Conservation (phyloP, 345 rosid species). For the Microthlaspi erraticum region DNA sequence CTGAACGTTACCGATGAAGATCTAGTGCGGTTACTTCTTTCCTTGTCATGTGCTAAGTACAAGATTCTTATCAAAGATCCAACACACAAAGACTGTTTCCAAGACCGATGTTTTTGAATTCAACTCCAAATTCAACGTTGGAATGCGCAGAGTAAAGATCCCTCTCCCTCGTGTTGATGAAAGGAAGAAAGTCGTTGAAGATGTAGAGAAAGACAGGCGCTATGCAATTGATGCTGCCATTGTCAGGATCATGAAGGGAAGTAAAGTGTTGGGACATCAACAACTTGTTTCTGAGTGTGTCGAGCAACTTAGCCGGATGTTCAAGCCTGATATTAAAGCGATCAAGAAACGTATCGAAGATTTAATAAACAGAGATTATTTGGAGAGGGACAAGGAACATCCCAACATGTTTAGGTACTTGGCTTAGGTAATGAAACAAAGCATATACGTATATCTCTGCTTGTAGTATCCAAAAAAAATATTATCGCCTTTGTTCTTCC, state of each 20-base stretch:
- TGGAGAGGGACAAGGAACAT: conserved; percentile 89
- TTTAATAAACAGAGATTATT: conserved; percentile 75
- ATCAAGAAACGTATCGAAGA: conserved; percentile 93
- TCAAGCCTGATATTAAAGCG: conserved; percentile 94
- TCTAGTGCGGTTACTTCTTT: conserved; percentile 82
- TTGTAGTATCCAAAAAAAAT: too few species aligned
- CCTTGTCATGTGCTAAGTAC: conserved; percentile 78
- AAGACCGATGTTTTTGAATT: conserved; percentile 65
- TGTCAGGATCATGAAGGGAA: conserved; percentile 93
- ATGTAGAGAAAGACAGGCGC: conserved; percentile 83
- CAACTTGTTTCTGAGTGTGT: too few species aligned
- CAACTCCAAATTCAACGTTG: conserved; percentile 77
- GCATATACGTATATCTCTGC: too few species aligned
- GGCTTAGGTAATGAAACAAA: conserved; percentile 47
- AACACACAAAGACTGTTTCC: conserved; percentile 56
- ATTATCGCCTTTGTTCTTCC: too few species aligned
- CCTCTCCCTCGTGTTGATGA: conserved; percentile 93
- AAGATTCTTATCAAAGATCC: conserved; percentile 76
- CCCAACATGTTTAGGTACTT: conserved; percentile 72
- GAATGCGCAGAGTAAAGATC: conserved; percentile 91
- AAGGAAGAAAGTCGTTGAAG: conserved; percentile 86
- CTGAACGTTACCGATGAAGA: conserved; percentile 81
- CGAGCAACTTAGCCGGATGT: conserved; percentile 88
- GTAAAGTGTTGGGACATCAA: conserved; percentile 78
- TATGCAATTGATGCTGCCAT: conserved; percentile 91